Base-by-base conservation (phyloP, 345 rosid genomes). In the Populus alba region DNA sequence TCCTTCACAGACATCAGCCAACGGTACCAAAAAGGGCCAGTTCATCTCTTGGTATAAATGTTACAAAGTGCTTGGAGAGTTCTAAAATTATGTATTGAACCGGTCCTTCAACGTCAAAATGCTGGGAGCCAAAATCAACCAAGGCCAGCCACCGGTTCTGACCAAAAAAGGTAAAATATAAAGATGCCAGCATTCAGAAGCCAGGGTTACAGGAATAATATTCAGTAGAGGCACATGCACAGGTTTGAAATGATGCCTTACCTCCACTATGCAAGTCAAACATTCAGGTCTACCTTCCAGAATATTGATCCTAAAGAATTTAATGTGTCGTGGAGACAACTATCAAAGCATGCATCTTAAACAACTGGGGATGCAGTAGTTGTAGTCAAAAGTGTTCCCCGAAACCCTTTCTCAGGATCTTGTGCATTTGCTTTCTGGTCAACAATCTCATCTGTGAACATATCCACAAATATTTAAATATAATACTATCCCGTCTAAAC, bases 351-450 rank as follows among this genome's bases (percentile, higher is more conserved):
- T 17, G 25, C 76, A 71, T 68, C 81, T 78, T 78, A 84, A 69
- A 85, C 87, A 82, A 88, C 92, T 86, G 90, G 87, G 49, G 97
- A 91, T 70, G 95, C 81, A 80, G 87, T 83, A 83, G 89, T 86
- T 79, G 93, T 87, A 22, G 97, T 86, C 89, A 96, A 80, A 69
- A 96, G 90, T 45, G 99, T 92, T 57, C 99, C 97, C 15, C 94
- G 90, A 78, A 96, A 96, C 31, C 99, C 99, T 85, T 83, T 96
- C 83, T 95, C 97, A 8, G 87, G 78, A 83, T 81, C 89, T 68
- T 85, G 88, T 72, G 82, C 78, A 73, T 87, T 87, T 78, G 86
- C 78, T 82, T 89, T 93, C 85, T 86, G 90, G 68, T 83, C 92
- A 77, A 90, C 86, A 71, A 96, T 86, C 87, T 96, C 98, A 89